Percentiles rank a stretch among this genome's conserved stretches.
Evolutionary conservation across 2,329 filamentous ascomycete species (phyloP).

Genomic region (Tricladium varicosporioides): DNA sequence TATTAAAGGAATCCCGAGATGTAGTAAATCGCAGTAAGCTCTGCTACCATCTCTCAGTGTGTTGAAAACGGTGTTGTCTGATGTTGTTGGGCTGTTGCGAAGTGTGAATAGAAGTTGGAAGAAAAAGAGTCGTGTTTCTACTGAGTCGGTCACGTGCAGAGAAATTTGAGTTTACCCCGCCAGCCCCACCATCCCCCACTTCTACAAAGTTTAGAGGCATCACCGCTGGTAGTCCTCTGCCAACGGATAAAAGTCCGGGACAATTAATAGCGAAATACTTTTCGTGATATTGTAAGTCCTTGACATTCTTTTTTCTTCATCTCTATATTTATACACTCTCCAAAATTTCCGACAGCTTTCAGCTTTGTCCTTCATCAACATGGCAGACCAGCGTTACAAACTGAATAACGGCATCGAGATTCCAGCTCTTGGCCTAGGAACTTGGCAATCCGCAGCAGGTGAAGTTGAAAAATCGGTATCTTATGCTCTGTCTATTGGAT

Average conservation of each 20-base stretch:
- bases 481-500: conserved; percentile 45
- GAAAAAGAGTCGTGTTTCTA: no score
- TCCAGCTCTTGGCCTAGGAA: conserved; percentile 43
- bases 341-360: neutral
- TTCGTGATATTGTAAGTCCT: neutral
- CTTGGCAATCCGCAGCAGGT: conserved; percentile 45
- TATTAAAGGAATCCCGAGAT: no score
- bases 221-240: neutral
- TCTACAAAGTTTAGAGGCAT: neutral
- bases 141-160: neutral
- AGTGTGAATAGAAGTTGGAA: no score
- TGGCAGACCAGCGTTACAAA: conserved; percentile 32
- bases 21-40: no score
- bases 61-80: no score
- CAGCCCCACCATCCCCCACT: neutral
- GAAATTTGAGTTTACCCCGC: neutral
- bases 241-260: neutral
- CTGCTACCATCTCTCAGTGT: no score
- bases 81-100: no score
- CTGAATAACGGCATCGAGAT: conserved; percentile 39
- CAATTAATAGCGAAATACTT: neutral
- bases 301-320: neutral
- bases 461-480: conserved; percentile 40
- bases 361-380: conserved; percentile 8
- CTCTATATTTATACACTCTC: neutral